These are phyloP conservation scores for Ophiorrhiza pumila DNA, from an alignment of 257 asterid species.

Conservation along the genomic window DNA sequence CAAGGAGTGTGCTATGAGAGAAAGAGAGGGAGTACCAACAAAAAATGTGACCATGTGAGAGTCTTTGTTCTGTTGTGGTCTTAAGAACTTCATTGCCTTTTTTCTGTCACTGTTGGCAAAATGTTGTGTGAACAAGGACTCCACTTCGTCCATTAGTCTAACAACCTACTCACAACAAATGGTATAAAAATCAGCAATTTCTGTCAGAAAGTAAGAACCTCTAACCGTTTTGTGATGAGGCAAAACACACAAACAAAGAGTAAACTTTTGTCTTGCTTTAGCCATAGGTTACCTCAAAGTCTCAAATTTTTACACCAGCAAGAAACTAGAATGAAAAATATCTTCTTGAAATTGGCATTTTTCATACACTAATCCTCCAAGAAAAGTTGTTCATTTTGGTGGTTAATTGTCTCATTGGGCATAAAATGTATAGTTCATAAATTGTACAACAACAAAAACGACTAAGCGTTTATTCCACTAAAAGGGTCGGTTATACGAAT, in stretches of 20 bases:
- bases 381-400: no score
- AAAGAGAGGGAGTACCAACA: conserved; percentile 50
- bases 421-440: no score
- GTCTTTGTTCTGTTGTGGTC: conserved; percentile 71
- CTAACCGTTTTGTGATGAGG: conserved; percentile 7
- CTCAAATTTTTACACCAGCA: background rate
- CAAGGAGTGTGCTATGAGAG: background rate
- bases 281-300: no score
- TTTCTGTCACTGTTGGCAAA: conserved; percentile 82
- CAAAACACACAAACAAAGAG: no score
- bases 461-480: no score
- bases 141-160: conserved; percentile 96
- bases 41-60: conserved; percentile 93
- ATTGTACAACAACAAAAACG: no score
- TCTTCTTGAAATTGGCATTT: background rate
- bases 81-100: conserved; percentile 89
- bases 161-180: conserved; percentile 57
- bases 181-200: background rate
- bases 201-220: conserved; percentile 4
- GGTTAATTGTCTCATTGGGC: no score
- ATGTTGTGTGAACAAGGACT: conserved; percentile 91
- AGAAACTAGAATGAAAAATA: background rate
- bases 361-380: background rate
- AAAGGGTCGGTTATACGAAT: no score
- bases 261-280: no score